Evolutionary conservation across 2,329 filamentous ascomycete species (phyloP), one percentile per base, ranked within the genome.

Genomic region (Metarhizium humberi): DNA sequence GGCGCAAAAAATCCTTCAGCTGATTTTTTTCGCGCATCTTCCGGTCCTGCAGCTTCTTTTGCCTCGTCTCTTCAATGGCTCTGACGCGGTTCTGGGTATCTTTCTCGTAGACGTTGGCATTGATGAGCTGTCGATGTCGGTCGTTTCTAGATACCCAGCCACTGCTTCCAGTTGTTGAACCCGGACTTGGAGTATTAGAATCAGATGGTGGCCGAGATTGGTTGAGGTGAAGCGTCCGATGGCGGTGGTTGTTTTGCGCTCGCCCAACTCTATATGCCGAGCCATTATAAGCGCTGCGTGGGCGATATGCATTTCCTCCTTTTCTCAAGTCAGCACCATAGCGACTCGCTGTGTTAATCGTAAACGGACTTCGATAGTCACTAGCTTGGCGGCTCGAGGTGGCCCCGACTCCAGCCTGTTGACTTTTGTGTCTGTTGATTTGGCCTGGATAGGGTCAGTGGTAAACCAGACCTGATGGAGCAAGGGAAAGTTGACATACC

Each of bases 41-140:
- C 53, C 73, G 77, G 51, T 76, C 71, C 20, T 74, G 73, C 50
- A 82, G 71, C 61, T 81, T 84, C 55, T 80, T 77, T 58, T 78
- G 75, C 14, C 81, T 77, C 2, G 84, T 88, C 63, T 88, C 81
- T 60, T 90, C 86, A 47, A 92, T 87, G 11, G 86, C 87, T 64
- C 83, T 86, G 10, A 81, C 75, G 48, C 88, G 81, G 34, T 80
- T 80, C 65, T 88, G 81, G 11, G 79, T 77, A 57, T 90, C 85
- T 67, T 89, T 86, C 59, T 91, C 85, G 67, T 87, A 94, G 1
- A 92, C 81, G 16, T 82, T 81, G 20, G 86, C 82, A 66, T 92
- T 95, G 70, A 95, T 94, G 45, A 95, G 75, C 68, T 95, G 89
- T 66, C 88, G 81, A 66, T 92, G 88, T 51, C 87, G 86, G 67